phyloP scores from a whole-genome alignment of 495 filamentous ascomycete genomes.

The Podospora conica region DNA sequence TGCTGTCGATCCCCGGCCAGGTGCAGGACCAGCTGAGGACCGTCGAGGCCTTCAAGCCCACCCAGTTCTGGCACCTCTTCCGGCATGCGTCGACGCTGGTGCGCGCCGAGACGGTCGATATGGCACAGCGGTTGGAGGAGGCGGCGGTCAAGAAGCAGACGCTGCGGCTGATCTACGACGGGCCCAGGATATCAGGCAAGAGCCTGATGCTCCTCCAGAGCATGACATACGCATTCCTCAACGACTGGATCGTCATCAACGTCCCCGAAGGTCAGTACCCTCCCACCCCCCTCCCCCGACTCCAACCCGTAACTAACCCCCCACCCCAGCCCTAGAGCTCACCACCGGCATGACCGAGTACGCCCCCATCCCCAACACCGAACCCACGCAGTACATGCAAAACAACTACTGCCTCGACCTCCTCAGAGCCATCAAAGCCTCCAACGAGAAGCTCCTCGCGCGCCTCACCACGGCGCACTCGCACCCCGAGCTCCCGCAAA shows the following conservation, averaged over 20 bases:
- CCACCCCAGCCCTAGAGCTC: slow-evolving; percentile 66
- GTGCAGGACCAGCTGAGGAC: slow-evolving; percentile 73
- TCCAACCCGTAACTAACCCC: slow-evolving; percentile 8
- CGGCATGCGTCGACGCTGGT: slow-evolving; percentile 68
- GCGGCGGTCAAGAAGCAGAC: slow-evolving; percentile 51
- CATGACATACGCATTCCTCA: slow-evolving; percentile 73
- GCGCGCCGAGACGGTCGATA: slow-evolving; percentile 64
- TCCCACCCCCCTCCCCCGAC: neutral
- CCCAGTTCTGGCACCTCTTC: slow-evolving; percentile 85
- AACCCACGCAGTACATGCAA: slow-evolving; percentile 64
- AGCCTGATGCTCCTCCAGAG: slow-evolving; percentile 79
- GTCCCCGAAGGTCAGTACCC: slow-evolving; percentile 73
- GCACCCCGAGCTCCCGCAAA: slow-evolving; percentile 54
- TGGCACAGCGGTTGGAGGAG: slow-evolving; percentile 54
- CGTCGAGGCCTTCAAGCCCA: slow-evolving; percentile 83
- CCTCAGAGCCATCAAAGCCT: slow-evolving; percentile 60
- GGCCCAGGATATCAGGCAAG: slow-evolving; percentile 72
- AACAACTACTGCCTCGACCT: slow-evolving; percentile 65
- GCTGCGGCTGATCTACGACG: slow-evolving; percentile 62
- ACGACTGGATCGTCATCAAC: slow-evolving; percentile 81
- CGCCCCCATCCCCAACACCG: slow-evolving; percentile 52
- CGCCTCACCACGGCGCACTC: slow-evolving; percentile 50
- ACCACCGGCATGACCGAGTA: slow-evolving; percentile 75
- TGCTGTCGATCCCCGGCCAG: slow-evolving; percentile 62
- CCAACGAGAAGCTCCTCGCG: slow-evolving; percentile 63